Conservation (phyloP, 495 filamentous ascomycete genomes). For the Melanomma pulvis-pyrius region DNA sequence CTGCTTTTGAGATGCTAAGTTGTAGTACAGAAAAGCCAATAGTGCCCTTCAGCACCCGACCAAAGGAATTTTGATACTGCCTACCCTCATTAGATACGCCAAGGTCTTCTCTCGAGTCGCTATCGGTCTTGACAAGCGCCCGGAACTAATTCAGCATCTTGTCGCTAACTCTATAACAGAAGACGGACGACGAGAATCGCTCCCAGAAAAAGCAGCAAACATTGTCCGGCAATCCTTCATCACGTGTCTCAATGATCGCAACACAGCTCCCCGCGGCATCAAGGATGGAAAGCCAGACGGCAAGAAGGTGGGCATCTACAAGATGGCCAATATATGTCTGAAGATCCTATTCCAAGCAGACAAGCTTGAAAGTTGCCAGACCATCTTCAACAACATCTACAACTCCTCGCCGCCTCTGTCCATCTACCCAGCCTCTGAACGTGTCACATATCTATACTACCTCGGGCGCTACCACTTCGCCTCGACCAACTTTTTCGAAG, state of each 20-base stretch:
- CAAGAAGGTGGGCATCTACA: slow-evolving; percentile 84
- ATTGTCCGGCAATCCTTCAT: slow-evolving; percentile 88
- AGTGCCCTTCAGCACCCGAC: slow-evolving; percentile 77
- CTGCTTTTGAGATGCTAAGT: background rate
- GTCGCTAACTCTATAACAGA: slow-evolving; percentile 54
- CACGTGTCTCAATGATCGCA: slow-evolving; percentile 83
- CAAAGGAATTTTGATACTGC: slow-evolving; percentile 75
- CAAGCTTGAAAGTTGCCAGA: slow-evolving; percentile 69
- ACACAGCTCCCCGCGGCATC: slow-evolving; percentile 55
- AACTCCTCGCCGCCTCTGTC: slow-evolving; percentile 76
- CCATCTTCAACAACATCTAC: slow-evolving; percentile 87
- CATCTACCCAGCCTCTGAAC: slow-evolving; percentile 82
- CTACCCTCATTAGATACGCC: slow-evolving; percentile 75
- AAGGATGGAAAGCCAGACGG: slow-evolving; percentile 67
- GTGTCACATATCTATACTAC: slow-evolving; percentile 92
- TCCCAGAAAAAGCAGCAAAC: slow-evolving; percentile 83
- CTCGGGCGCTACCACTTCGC: slow-evolving; percentile 86
- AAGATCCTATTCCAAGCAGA: slow-evolving; percentile 82
- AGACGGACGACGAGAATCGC: slow-evolving; percentile 64
- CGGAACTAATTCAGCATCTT: slow-evolving; percentile 66
- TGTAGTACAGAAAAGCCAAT: slow-evolving; percentile 66
- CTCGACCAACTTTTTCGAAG: slow-evolving; percentile 75
- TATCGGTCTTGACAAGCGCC: slow-evolving; percentile 75
- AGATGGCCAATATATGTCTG: slow-evolving; percentile 86
- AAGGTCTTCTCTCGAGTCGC: slow-evolving; percentile 75